A percentile compares a stretch with the other conserved stretches of the same genome.
Evolutionary conservation across 768 basidiomycete genomes (phyloP).

Genomic region (Collybia sp.): DNA sequence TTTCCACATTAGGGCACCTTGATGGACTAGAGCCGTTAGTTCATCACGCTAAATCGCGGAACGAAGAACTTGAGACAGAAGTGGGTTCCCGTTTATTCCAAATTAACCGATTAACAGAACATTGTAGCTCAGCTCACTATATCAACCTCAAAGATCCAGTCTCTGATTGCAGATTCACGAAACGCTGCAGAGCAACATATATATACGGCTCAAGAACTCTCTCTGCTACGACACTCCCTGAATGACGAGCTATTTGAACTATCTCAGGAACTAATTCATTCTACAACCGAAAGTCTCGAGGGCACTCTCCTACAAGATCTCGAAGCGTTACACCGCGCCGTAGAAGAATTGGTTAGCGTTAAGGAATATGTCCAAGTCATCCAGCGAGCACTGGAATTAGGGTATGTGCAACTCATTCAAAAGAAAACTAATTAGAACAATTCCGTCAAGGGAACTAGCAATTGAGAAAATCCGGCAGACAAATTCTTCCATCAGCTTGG

Average conservation of each 20-base stretch:
- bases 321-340: conserved; percentile 69
- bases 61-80: conserved; percentile 35
- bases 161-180: conserved; percentile 44
- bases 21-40: conserved; percentile 40
- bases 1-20: conserved; percentile 46
- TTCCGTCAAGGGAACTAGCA: conserved; percentile 13
- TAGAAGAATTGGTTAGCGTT: conserved; percentile 75
- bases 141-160: conserved; percentile 45
- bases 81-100: conserved; percentile 32
- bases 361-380: conserved; percentile 74
- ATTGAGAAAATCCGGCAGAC: conserved; percentile 43
- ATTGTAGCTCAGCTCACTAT: conserved; percentile 53
- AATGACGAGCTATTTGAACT: conserved; percentile 74
- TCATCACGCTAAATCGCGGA: conserved; percentile 31
- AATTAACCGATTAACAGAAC: conserved; percentile 23
- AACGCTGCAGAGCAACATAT: conserved; percentile 43
- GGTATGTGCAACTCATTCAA: conserved; percentile 38
- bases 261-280: conserved; percentile 58
- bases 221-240: conserved; percentile 71
- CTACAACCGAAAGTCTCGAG: conserved; percentile 38
- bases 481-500: conserved; percentile 30
- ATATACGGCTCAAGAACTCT: conserved; percentile 65
- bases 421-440: too few relatives aligned
- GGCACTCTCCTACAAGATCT: conserved; percentile 79
- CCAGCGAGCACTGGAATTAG: conserved; percentile 63